Base-by-base conservation (phyloP, 2,329 filamentous ascomycete species). In the Westerdykella sp. region DNA sequence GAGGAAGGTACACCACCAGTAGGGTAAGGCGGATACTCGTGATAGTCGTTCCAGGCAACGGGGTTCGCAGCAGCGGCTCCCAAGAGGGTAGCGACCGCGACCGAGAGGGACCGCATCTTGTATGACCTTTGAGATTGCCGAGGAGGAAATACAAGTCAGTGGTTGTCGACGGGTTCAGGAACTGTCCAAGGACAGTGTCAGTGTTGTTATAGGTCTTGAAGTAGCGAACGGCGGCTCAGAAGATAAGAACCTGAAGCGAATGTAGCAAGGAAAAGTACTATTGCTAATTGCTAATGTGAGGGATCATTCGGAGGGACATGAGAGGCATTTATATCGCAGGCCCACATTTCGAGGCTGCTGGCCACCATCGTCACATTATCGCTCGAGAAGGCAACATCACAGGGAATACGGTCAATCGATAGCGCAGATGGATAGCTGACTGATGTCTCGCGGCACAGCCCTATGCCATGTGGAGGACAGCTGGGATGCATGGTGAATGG, bases 351-450 rank as follows among this genome's bases (percentile, higher is more conserved):
- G 37, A 41, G 39, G 38, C 53, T 53, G 40, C 48, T 53, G 47
- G 53, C 54, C 50, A 56, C 53, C 41, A 23, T 39, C 43, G 46
- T 25, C 21, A 41, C 30, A 32, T 25, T 9, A 31, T 50, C 42
- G 48, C 53, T 49, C 42, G 49, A 55, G 47, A 53, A 58, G 54
- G 49, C 47, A 46, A 54, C 51, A 49, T 50, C 43, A 42, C 56
- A 41, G 44, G 57, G 51, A 57, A 61, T 60, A 63, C 61, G 61
- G 55, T 50, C 48, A 44, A 47, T 62, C 59, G 53, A 63, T 65
- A 63, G 60, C 45, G 59, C 47, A 46, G 47, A 36, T 39, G 46
- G 51, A 42, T 46, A 40, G 45, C 48, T 55, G 46, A 44, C 49
- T 44, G 40, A 36, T 22, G 15, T 22, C 39, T 38, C 36, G 39